Percentiles rank a stretch among this genome's conserved stretches.
Conservation (phyloP, 1,284 basidiomycete species). For the Mycena sp. region DNA sequence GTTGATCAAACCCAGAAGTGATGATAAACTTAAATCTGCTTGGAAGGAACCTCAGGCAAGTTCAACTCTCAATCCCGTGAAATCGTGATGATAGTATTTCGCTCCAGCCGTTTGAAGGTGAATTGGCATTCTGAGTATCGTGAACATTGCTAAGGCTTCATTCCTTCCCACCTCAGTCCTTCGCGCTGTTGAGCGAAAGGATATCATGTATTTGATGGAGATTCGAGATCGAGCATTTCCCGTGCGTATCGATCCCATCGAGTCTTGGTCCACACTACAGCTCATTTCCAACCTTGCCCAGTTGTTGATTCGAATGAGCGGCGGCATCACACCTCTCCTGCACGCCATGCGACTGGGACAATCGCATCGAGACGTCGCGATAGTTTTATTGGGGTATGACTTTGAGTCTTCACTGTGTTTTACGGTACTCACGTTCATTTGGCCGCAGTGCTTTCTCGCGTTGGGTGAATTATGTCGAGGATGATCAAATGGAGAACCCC, state of each 20-base stretch:
- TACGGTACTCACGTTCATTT: not conserved
- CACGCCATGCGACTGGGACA: slow-evolving; percentile 84
- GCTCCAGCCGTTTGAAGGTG: slow-evolving; percentile 73
- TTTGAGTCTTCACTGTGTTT: not conserved
- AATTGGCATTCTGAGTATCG: not conserved
- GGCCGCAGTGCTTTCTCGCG: slow-evolving; percentile 69
- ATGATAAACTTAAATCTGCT: slow-evolving; percentile 27
- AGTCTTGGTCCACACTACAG: not conserved
- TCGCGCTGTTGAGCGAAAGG: slow-evolving; percentile 76
- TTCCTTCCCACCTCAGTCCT: slow-evolving; percentile 49
- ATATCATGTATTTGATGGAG: slow-evolving; percentile 82
- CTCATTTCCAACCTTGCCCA: slow-evolving; percentile 39
- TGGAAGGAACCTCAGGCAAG: slow-evolving; percentile 75
- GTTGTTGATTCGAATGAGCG: slow-evolving; percentile 78
- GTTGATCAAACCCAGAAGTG: slow-evolving; percentile 33
- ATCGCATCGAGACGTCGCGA: slow-evolving; percentile 78
- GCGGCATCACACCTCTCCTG: slow-evolving; percentile 78
- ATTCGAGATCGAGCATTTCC: slow-evolving; percentile 80
- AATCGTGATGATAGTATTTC: slow-evolving; percentile 6
- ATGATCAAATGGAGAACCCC: slow-evolving; percentile 70
- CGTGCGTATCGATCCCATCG: slow-evolving; percentile 52
- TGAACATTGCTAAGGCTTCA: slow-evolving; percentile 48
- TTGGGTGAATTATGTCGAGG: slow-evolving; percentile 81
- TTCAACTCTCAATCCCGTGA: not conserved
- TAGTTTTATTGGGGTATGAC: slow-evolving; percentile 68